Evolutionary conservation across 768 basidiomycete species (phyloP).

Genomic region (Serendipita sp.): DNA sequence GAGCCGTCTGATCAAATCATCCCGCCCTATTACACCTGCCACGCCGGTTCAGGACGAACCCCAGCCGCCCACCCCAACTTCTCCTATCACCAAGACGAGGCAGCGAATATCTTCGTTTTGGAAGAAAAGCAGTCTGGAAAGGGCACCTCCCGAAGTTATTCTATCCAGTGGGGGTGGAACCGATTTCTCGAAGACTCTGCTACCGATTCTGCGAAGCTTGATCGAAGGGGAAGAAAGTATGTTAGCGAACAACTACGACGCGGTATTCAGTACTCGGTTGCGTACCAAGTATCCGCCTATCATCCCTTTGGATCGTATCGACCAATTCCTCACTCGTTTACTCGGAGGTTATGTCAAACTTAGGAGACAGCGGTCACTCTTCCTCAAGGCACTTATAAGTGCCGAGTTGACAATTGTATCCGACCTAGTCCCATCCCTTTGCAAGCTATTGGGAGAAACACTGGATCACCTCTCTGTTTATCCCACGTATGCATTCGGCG

Average conservation of each 20-base stretch:
- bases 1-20: neutral
- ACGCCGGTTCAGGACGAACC: neutral
- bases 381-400: neutral
- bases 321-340: neutral
- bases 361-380: neutral
- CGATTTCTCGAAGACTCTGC: neutral
- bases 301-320: neutral
- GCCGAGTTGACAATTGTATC: neutral
- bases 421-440: neutral
- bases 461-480: neutral
- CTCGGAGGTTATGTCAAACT: neutral
- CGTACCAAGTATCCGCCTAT: neutral
- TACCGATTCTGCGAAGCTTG: neutral
- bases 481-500: neutral
- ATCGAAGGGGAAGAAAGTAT: neutral
- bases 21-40: neutral
- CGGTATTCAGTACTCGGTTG: neutral
- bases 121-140: neutral
- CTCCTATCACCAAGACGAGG: neutral
- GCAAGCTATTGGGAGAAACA: neutral
- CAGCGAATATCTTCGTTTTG: neutral
- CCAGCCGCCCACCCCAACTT: neutral
- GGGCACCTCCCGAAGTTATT: neutral
- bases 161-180: neutral
- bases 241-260: neutral